A percentile compares a stretch with the other conserved stretches of the same genome.
Conservation (phyloP, 208 protist species). For the Blastocrithidia nonstop region DNA sequence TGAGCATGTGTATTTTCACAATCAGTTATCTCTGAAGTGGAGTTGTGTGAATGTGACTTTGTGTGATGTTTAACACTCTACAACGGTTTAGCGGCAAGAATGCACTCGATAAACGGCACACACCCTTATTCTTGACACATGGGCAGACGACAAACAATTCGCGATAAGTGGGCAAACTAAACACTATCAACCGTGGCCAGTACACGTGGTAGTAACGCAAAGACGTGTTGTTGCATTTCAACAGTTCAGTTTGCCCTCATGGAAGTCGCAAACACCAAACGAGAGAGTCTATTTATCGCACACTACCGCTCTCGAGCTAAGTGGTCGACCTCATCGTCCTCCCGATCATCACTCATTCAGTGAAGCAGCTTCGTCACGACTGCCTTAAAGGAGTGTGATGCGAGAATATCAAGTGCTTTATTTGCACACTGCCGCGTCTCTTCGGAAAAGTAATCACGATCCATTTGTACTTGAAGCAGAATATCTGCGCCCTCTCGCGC, state of each 20-base stretch:
- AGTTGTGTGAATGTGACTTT: too few relatives aligned
- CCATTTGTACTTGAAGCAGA: constrained; percentile 77
- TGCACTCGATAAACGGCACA: constrained; percentile 31
- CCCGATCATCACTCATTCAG: constrained; percentile 75
- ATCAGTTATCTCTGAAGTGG: too few relatives aligned
- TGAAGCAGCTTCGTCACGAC: constrained; percentile 76
- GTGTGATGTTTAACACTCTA: too few relatives aligned
- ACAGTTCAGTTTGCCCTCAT: constrained; percentile 53
- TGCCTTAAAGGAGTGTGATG: constrained; percentile 41
- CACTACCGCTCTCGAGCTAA: constrained; percentile 63
- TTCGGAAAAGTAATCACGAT: constrained; percentile 62
- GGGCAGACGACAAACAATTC: constrained; percentile 38
- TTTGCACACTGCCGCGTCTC: constrained; percentile 38
- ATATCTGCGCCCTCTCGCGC: constrained; percentile 75
- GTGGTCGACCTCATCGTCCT: constrained; percentile 66
- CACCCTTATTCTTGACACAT: constrained; percentile 32
- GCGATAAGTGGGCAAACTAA: constrained; percentile 58
- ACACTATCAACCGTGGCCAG: constrained; percentile 43
- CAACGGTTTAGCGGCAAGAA: too few relatives aligned
- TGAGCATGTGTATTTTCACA: too few relatives aligned
- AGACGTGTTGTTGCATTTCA: constrained; percentile 50
- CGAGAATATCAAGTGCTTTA: constrained; percentile 60
- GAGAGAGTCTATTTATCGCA: constrained; percentile 34
- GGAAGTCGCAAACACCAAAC: constrained; percentile 17
- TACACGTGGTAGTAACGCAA: constrained; percentile 45